A percentile compares a stretch with the other conserved stretches of the same genome.
Evolutionary conservation across 2,329 filamentous ascomycete species (phyloP).

Genomic region (Xylaria sp.): DNA sequence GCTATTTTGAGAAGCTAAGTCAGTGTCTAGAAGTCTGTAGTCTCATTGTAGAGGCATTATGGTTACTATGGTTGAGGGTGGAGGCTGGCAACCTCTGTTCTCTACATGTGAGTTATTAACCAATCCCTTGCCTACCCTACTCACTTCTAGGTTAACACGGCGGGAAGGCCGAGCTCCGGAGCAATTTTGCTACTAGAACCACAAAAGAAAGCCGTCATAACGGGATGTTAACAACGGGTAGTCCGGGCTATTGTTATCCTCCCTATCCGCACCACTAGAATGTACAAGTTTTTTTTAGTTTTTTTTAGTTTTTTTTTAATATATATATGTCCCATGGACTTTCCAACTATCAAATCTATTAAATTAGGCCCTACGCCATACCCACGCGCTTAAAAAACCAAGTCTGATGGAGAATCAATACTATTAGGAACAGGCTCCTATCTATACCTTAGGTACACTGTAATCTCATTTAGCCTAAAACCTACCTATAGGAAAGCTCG

Average conservation of each 20-base stretch:
- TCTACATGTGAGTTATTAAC: background rate
- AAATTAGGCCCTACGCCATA: background rate
- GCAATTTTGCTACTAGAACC: background rate
- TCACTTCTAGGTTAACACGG: background rate
- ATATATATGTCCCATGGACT: no score
- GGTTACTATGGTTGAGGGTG: background rate
- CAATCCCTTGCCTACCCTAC: background rate
- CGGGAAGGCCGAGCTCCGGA: background rate
- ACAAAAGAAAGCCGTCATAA: background rate
- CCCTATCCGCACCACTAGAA: background rate
- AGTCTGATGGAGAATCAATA: conserved; percentile 2
- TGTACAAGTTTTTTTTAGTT: no score
- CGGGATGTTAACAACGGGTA: conserved; percentile 2
- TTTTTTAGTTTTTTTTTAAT: no score
- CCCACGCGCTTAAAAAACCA: conserved; percentile 20
- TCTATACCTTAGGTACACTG: no score
- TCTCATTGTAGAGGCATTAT: background rate
- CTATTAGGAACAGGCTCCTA: background rate
- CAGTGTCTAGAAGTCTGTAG: background rate
- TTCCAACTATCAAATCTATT: conserved; percentile 1
- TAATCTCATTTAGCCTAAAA: conserved; percentile 21
- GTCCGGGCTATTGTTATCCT: background rate
- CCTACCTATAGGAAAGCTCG: background rate
- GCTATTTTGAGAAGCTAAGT: background rate
- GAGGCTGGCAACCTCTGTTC: background rate